Conservation (phyloP, 2,329 filamentous ascomycete species). For the Penicillium frequentans region DNA sequence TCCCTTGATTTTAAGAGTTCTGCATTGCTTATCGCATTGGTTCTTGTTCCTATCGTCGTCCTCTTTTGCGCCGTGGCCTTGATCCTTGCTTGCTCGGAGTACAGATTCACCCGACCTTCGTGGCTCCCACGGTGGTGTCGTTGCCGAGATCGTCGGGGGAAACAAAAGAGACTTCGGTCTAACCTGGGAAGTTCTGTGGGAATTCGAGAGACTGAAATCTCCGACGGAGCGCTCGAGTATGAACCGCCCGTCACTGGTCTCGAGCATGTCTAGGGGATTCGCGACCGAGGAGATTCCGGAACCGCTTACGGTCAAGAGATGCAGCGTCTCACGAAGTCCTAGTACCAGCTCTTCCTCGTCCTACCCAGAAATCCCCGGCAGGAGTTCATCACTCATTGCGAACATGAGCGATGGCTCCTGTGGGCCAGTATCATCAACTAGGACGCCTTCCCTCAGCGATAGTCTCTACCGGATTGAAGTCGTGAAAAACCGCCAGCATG, state of each 20-base stretch:
- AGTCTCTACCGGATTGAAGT: constrained; percentile 22
- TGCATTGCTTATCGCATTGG: constrained; percentile 45
- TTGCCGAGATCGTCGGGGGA: constrained; percentile 15
- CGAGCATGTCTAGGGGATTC: constrained; percentile 24
- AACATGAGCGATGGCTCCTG: constrained; percentile 11
- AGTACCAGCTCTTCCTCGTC: constrained; percentile 11
- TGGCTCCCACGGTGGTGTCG: constrained; percentile 26
- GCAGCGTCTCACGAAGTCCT: constrained; percentile 3
- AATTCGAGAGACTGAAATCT: constrained; percentile 32
- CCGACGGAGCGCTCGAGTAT: constrained; percentile 28
- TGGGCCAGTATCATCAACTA: constrained; percentile 19
- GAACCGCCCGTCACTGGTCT: constrained; percentile 20
- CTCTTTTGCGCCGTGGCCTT: constrained; percentile 40
- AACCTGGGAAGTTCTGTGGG: constrained; percentile 34
- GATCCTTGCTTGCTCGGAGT: constrained; percentile 41
- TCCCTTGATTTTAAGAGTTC: constrained; percentile 35
- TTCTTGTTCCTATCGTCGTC: constrained; percentile 50
- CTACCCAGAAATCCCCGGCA: constrained; percentile 26
- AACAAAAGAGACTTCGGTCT: constrained; percentile 30
- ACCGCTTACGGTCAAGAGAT: constrained; percentile 56
- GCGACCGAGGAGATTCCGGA: constrained; percentile 33
- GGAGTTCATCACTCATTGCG: constrained; percentile 26
- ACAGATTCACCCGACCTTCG: constrained; percentile 18
- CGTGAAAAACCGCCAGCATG: constrained; percentile 17
- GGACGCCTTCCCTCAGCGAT: constrained; percentile 23